These are phyloP conservation scores for Puccinia hordei DNA, from an alignment of 1,284 basidiomycete genomes.

Conservation along the genomic window DNA sequence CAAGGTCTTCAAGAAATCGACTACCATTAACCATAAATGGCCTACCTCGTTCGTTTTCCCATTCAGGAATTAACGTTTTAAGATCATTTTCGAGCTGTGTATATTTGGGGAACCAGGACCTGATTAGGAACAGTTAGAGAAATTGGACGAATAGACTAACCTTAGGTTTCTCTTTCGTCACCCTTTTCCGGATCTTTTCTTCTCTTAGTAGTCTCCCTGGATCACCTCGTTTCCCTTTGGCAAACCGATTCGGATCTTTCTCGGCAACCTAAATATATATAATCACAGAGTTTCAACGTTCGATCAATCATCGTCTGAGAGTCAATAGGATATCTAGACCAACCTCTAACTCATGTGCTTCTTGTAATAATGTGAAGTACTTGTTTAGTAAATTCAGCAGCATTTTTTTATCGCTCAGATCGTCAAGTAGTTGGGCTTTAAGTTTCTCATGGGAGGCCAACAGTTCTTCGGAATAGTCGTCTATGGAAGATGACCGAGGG, in stretches of 20 bases:
- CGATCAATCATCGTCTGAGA: not conserved
- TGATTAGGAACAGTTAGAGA: not conserved
- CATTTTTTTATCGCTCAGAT: conserved; percentile 74
- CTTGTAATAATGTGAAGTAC: conserved; percentile 87
- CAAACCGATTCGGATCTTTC: conserved; percentile 52
- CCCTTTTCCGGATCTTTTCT: conserved; percentile 95
- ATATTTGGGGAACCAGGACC: not conserved
- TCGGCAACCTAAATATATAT: conserved; percentile 31
- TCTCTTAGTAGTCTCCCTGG: conserved; percentile 72
- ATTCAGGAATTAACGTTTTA: conserved; percentile 73
- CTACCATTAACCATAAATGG: conserved; percentile 84
- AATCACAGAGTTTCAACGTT: not conserved
- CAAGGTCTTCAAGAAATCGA: conserved; percentile 76
- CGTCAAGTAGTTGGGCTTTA: conserved; percentile 75
- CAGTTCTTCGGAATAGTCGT: conserved; percentile 84
- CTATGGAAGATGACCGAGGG: conserved; percentile 61
- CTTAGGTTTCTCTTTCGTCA: conserved; percentile 89
- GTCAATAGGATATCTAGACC: conserved; percentile 42
- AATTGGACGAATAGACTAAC: conserved; percentile 63
- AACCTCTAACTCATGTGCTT: conserved; percentile 79
- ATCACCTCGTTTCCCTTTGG: conserved; percentile 52
- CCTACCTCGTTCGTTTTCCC: conserved; percentile 78
- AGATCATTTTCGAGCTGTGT: conserved; percentile 83
- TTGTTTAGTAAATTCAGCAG: conserved; percentile 77
- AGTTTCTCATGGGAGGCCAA: conserved; percentile 84